Conservation (phyloP, 2,329 filamentous ascomycete species). For the Zymoseptoria brevis region DNA sequence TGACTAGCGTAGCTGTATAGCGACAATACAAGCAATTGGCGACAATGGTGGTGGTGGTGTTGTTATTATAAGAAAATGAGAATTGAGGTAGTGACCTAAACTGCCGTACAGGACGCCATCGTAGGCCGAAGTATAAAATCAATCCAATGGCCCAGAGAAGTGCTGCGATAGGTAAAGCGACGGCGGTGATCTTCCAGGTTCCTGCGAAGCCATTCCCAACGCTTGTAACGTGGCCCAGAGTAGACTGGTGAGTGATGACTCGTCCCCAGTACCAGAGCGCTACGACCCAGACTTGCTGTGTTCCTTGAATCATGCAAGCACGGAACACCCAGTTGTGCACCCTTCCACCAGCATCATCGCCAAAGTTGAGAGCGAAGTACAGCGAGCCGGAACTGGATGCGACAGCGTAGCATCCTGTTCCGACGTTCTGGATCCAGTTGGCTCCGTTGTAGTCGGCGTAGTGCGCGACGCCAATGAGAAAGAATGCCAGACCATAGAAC, state of each 20-base stretch:
- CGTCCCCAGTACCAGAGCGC: slow-evolving; percentile 60
- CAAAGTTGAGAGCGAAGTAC: slow-evolving; percentile 58
- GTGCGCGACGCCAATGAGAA: slow-evolving; percentile 52
- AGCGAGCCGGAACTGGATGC: slow-evolving; percentile 55
- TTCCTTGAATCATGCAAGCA: slow-evolving; percentile 56
- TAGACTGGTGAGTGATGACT: slow-evolving; percentile 38
- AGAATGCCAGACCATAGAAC: slow-evolving; percentile 54
- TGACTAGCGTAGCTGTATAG: too few relatives aligned
- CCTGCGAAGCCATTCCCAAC: slow-evolving; percentile 4
- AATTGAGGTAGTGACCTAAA: too few relatives aligned
- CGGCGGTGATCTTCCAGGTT: slow-evolving; percentile 32
- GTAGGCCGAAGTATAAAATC: slow-evolving; percentile 50
- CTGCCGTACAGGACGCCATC: too few relatives aligned
- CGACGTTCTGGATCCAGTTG: slow-evolving; percentile 51
- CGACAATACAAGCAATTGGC: too few relatives aligned
- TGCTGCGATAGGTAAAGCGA: slow-evolving; percentile 49
- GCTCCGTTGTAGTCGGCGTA: slow-evolving; percentile 36
- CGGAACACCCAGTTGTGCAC: slow-evolving; percentile 57
- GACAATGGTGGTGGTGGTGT: too few relatives aligned
- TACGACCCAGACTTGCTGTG: slow-evolving; percentile 57
- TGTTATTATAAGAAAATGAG: too few relatives aligned
- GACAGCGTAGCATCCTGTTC: slow-evolving; percentile 52
- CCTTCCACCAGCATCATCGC: slow-evolving; percentile 43
- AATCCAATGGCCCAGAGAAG: slow-evolving; percentile 48
- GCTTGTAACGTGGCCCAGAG: slow-evolving; percentile 34